These are phyloP conservation scores for Kwoniella dejecticola DNA, from an alignment of 768 basidiomycete species.

Conservation along the genomic window DNA sequence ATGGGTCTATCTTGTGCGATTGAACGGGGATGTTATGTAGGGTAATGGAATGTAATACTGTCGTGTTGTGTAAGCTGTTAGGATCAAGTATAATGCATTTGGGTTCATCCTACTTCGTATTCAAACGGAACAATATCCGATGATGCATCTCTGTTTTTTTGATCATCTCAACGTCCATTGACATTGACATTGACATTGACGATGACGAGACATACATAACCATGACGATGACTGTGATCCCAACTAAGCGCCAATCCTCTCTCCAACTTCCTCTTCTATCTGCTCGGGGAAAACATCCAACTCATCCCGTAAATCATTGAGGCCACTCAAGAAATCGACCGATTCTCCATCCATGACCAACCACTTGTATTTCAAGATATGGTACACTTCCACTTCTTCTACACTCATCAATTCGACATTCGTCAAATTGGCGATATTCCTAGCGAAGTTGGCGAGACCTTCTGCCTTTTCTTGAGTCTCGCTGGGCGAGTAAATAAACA, in stretches of 20 bases:
- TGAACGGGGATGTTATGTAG: too few species aligned
- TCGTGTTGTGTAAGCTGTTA: too few species aligned
- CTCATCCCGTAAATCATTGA: slow-evolving; percentile 7
- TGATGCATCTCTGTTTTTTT: too few species aligned
- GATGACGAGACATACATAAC: too few species aligned
- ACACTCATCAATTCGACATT: slow-evolving; percentile 64
- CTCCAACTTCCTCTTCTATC: slow-evolving; percentile 6
- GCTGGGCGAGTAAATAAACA: slow-evolving; percentile 44
- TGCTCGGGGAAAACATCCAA: slow-evolving; percentile 2
- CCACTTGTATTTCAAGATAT: slow-evolving; percentile 78
- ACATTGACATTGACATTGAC: too few species aligned
- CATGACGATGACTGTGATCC: too few species aligned
- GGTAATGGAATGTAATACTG: too few species aligned
- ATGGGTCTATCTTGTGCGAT: neutral
- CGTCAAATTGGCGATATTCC: slow-evolving; percentile 72
- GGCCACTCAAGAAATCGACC: slow-evolving; percentile 60
- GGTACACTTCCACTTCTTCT: slow-evolving; percentile 71
- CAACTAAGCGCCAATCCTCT: too few species aligned
- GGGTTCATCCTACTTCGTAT: too few species aligned
- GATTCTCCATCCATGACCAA: slow-evolving; percentile 79
- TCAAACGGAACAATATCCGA: too few species aligned
- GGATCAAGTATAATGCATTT: too few species aligned
- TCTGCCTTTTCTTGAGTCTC: slow-evolving; percentile 11
- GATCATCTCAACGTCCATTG: too few species aligned
- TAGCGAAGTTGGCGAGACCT: slow-evolving; percentile 57